Conservation (phyloP, 1,284 basidiomycete species). For the Ceratobasidium sp. region DNA sequence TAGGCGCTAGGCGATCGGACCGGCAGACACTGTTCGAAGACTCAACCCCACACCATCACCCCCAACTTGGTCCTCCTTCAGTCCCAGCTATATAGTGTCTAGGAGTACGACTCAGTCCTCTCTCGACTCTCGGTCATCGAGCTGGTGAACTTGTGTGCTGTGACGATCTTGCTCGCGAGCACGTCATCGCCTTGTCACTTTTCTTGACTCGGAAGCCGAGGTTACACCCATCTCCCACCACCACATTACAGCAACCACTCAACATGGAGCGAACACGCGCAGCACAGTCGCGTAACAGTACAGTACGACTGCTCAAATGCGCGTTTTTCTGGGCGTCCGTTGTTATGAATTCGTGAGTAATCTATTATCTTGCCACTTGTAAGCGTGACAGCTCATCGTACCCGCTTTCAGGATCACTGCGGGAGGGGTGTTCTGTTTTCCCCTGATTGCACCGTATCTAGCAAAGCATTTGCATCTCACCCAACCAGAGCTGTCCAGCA, state of each 20-base stretch:
- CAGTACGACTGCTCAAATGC: conserved; percentile 34
- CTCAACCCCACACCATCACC: conserved; percentile 3
- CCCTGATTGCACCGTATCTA: conserved; percentile 72
- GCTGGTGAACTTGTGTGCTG: too few species aligned
- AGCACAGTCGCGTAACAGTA: background rate
- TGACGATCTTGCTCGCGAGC: too few species aligned
- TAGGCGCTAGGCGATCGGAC: conserved; percentile 27
- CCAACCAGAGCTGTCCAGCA: conserved; percentile 80
- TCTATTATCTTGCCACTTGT: background rate
- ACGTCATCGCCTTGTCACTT: conserved; percentile 19
- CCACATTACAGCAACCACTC: background rate
- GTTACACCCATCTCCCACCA: background rate
- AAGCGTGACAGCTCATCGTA: conserved; percentile 14
- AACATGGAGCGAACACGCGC: conserved; percentile 14
- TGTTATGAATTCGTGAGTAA: conserved; percentile 37
- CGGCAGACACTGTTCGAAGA: conserved; percentile 6
- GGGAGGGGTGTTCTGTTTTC: conserved; percentile 79
- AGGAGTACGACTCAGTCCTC: too few species aligned
- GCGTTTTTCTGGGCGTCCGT: conserved; percentile 33
- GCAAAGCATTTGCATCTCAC: conserved; percentile 67
- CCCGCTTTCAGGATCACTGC: conserved; percentile 65
- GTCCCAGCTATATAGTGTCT: too few species aligned
- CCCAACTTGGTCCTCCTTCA: too few species aligned
- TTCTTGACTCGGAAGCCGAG: conserved; percentile 11
- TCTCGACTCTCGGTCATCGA: too few species aligned